These are phyloP conservation scores for Strigomonas galati DNA, from an alignment of 208 protist genomes.

Conservation along the genomic window DNA sequence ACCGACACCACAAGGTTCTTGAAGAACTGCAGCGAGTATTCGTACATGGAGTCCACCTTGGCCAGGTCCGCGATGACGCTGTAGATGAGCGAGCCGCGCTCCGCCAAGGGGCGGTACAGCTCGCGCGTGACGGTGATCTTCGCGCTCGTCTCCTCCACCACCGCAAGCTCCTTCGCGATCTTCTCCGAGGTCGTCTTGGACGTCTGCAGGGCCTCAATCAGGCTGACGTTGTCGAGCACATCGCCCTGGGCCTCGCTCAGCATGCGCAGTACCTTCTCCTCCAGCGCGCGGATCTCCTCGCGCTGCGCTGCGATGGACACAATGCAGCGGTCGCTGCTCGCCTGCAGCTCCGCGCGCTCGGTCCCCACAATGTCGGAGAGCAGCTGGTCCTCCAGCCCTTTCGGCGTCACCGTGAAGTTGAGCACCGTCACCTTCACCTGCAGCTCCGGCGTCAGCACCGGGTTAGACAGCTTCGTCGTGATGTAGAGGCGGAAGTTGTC, in stretches of 20 bases:
- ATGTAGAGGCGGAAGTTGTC: constrained; percentile 93
- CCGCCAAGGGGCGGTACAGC: constrained; percentile 88
- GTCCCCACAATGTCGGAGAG: constrained; percentile 86
- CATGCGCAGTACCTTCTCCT: constrained; percentile 92
- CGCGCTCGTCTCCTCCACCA: constrained; percentile 91
- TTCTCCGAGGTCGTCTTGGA: constrained; percentile 90
- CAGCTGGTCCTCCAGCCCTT: constrained; percentile 92
- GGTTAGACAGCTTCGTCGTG: constrained; percentile 94
- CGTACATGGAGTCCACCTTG: constrained; percentile 92
- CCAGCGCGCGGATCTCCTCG: constrained; percentile 89
- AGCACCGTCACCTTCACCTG: constrained; percentile 92
- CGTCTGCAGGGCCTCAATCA: constrained; percentile 92
- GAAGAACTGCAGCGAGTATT: constrained; percentile 91
- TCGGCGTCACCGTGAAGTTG: constrained; percentile 92
- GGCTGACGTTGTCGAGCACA: constrained; percentile 93
- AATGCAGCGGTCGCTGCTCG: constrained; percentile 84
- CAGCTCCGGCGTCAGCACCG: constrained; percentile 93
- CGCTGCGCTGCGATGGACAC: constrained; percentile 92
- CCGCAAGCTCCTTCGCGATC: constrained; percentile 84
- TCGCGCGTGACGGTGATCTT: constrained; percentile 91
- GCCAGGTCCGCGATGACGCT: constrained; percentile 91
- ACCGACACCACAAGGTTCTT: constrained; percentile 86
- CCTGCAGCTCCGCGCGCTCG: constrained; percentile 86
- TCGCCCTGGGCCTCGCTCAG: constrained; percentile 91
- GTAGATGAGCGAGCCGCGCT: constrained; percentile 94